Conservation (phyloP, 2,329 filamentous ascomycete genomes). For the Diaporthe sp. region DNA sequence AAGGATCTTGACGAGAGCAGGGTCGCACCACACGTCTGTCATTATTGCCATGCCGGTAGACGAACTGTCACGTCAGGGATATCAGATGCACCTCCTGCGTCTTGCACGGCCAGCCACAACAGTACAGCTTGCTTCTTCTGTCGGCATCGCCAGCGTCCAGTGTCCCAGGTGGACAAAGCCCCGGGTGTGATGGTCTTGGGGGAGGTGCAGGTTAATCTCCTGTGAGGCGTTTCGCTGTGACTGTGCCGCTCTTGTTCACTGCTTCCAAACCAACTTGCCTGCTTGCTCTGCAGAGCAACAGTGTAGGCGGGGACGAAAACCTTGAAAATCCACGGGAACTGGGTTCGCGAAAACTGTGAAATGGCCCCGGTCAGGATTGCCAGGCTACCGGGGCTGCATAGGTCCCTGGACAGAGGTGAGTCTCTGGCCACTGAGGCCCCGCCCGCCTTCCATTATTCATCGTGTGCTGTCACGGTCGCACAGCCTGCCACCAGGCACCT, state of each 20-base stretch:
- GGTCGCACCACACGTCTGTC: conserved; percentile 27
- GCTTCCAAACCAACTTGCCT: not conserved
- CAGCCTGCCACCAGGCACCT: conserved; percentile 21
- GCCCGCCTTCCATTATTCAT: not conserved
- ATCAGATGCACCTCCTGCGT: conserved; percentile 26
- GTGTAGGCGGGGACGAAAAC: not conserved
- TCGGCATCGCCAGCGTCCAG: conserved; percentile 11
- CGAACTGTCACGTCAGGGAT: conserved; percentile 30
- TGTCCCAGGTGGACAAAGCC: conserved; percentile 26
- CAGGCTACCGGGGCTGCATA: not conserved
- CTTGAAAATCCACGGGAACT: not conserved
- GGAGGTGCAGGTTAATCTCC: conserved; percentile 37
- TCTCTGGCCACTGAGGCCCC: not conserved
- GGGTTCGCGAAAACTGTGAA: not conserved
- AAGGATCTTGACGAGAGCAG: conserved; percentile 8
- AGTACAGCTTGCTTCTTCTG: conserved; percentile 25
- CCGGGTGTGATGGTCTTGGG: conserved; percentile 35
- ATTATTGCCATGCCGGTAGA: conserved; percentile 34
- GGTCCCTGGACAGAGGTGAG: conserved; percentile 12
- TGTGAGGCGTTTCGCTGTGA: conserved; percentile 37
- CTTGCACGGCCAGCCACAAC: conserved; percentile 17
- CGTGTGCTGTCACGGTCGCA: conserved; percentile 20
- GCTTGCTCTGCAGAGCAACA: not conserved
- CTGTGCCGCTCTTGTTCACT: conserved; percentile 16
- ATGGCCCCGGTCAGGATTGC: not conserved